Evolutionary conservation across 306 rosid species (phyloP), one percentile per base, ranked within the genome.

Genomic region (Aeschynomene evenia): DNA sequence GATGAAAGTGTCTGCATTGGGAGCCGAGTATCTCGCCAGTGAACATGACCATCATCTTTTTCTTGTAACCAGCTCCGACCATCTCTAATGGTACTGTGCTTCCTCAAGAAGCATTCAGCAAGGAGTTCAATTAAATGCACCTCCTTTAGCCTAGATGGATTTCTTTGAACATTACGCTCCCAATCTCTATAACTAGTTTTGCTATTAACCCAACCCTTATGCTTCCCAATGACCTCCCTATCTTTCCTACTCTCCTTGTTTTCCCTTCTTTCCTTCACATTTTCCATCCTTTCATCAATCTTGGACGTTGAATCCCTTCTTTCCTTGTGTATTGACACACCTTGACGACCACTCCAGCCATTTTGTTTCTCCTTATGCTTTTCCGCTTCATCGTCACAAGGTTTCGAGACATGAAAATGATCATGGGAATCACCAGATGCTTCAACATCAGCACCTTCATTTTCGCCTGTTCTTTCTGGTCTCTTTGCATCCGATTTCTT

Each of bases 131-230:
- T 8, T 26, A 71, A 21, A 14, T 26, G 28, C 0, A 9, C 4
- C 6, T 71, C 68, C 46, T 63, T 77, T 15, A 6, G 46, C 65
- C 12, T 33, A 10, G 68, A 59, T 63, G 23, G 52, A 66, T 42
- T 62, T 48, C 42, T 53, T 21, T 3, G 49, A 6, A 16, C 9
- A 2, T 26, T 18, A 33, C 19, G 33, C 15, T 7, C n/a, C 46
- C 13, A 11, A 22, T 29, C 37, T 40, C 2, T 14, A 6, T 31
- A 19, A 40, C 57, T 18, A 48, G 9, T 42, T 52, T 63, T 24
- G 12, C 61, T 29, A 33, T 26, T 6, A 28, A 20, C 42, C 69
- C 13, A 1, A 18, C 18, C 1, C 18, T 42, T 33, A 10, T 16
- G 21, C 9, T 31, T 16, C 14, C 2, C 11, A 7, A 3, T 29